Base-by-base conservation (phyloP, 2,329 filamentous ascomycete genomes). In the Cylindrodendrum hubeiense region DNA sequence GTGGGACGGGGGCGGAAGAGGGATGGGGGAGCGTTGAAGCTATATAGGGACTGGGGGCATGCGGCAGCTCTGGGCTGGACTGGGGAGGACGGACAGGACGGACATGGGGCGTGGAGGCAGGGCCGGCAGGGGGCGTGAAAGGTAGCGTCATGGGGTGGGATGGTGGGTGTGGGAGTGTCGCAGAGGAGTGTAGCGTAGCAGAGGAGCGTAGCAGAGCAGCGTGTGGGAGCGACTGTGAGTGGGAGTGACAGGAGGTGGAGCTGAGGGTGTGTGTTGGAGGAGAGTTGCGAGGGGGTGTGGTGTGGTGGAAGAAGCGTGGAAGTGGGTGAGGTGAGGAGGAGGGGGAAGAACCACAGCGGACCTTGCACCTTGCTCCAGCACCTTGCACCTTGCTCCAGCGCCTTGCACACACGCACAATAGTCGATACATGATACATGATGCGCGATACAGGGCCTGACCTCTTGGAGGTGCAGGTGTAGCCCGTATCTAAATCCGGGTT, bases 31-130 rank as follows among this genome's bases (percentile, higher is more conserved):
- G 55, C 50, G 28, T 71, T 73, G 71, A 74, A 71, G 72, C 72
- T 74, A 74, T 74, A 74, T 74, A 74, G 70, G 68, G 70, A 74
- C 71, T 74, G 65, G 71, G 71, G 63, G 67, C 49, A 46, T 49
- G 49, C 52, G 54, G 54, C 51, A 67, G 62, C 53, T 50, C 43
- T 47, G 52, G 24, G 26, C 55, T 65, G 51, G 63, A 51, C 55
- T 51, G 65, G 52, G 56, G 65, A 57, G 66, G 44, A 55, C 62
- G 66, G 44, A 55, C 62, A 68, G 62, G 66, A 70, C 64, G 66
- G 17, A 63, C 41, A 56, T 43, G 54, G 60, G 41, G 59, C 51
- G 56, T 53, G 59, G 63, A 41, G 58, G 46, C 26, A 50, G 58
- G 58, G n/a, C n/a, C n/a, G n/a, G n/a, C n/a, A n/a, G n/a, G 58